phyloP scores from a whole-genome alignment of 2,329 filamentous ascomycete species.

The Dactylonectria estremocensis region DNA sequence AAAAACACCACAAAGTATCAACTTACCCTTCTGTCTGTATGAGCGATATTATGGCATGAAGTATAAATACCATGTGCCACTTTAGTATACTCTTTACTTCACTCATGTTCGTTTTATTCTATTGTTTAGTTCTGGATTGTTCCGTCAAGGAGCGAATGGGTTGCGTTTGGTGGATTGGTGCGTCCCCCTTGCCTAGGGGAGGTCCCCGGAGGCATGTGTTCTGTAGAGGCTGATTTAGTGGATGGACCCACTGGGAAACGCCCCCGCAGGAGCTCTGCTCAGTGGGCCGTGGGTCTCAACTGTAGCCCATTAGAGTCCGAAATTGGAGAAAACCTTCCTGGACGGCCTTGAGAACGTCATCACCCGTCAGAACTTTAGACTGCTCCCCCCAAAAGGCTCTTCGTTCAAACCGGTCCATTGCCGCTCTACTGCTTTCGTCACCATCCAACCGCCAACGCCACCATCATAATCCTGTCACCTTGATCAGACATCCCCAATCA shows the following conservation, averaged over 20 bases:
- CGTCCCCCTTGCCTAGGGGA: too few relatives aligned
- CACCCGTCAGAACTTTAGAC: conserved; percentile 33
- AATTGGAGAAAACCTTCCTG: conserved; percentile 34
- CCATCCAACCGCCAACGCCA: conserved; percentile 19
- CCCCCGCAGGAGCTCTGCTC: conserved; percentile 32
- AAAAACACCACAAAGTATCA: too few relatives aligned
- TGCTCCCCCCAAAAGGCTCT: conserved; percentile 38
- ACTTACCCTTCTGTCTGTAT: too few relatives aligned
- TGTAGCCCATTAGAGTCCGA: conserved; percentile 15
- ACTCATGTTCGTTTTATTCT: too few relatives aligned
- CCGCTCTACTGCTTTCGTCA: conserved; percentile 31
- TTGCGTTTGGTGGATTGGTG: too few relatives aligned
- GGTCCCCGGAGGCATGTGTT: conserved; percentile 11
- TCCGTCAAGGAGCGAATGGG: too few relatives aligned
- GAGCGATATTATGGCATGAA: too few relatives aligned
- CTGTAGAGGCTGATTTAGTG: conserved; percentile 33
- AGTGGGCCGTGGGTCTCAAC: conserved; percentile 22
- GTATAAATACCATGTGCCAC: too few relatives aligned
- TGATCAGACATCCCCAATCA: not conserved
- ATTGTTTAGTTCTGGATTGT: too few relatives aligned
- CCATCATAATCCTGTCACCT: conserved; percentile 3
- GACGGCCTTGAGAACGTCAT: conserved; percentile 41
- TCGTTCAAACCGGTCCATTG: conserved; percentile 29
- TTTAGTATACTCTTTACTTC: too few relatives aligned
- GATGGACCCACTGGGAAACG: conserved; percentile 26